Conservation (phyloP, 345 rosid species). For the Cardiospermum halicacabum region DNA sequence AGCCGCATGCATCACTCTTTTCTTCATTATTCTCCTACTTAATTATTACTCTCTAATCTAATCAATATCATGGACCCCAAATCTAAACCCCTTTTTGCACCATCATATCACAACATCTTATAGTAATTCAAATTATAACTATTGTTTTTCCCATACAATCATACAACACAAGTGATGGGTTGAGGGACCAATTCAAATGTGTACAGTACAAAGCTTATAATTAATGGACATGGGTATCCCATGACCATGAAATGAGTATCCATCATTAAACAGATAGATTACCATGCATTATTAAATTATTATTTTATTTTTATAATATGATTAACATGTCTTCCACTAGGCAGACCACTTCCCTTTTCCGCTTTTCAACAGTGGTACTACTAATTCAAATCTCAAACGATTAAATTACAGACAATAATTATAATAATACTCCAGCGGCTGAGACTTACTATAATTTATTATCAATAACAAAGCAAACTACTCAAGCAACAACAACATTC, state of each 20-base stretch:
- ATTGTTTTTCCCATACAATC: no score
- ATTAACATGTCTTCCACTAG: conserved; percentile 1
- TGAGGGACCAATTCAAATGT: neutral
- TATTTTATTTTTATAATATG: neutral
- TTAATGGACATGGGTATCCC: neutral
- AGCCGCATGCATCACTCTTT: neutral
- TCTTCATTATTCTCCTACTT: neutral
- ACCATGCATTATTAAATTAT: neutral
- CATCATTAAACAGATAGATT: neutral
- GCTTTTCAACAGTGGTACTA: no score
- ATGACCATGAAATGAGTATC: neutral
- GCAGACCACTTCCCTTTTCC: neutral
- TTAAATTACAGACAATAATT: no score
- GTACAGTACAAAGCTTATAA: neutral
- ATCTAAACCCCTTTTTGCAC: no score
- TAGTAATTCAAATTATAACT: no score
- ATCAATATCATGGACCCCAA: no score
- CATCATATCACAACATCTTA: no score
- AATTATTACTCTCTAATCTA: neutral
- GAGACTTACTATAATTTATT: conserved; percentile 11
- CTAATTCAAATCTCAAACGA: no score
- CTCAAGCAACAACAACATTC: neutral
- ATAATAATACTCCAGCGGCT: no score
- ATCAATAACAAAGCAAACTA: neutral
- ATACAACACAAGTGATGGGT: neutral